Evolutionary conservation across 148 eudicot genomes (phyloP), one percentile per base, ranked within the genome.

Genomic region (Salicornia ramosissima): DNA sequence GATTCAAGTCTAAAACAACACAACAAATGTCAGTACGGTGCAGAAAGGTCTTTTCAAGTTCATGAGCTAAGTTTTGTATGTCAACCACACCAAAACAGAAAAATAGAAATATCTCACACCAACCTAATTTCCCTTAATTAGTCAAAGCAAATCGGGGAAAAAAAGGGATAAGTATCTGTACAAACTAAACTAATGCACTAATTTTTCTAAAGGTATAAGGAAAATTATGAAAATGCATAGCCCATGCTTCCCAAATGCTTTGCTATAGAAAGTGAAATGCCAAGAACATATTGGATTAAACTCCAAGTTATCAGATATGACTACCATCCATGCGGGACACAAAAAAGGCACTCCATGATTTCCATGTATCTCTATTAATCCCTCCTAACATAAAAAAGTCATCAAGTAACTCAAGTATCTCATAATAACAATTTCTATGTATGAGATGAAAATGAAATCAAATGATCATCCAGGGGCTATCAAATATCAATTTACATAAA

Each of bases 1-100:
- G 80, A 63, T 57, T 72, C 75, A 82, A 45, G 55, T 82, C 88
- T 85, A 42, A 30, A 53, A 70, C 51, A 71, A 71, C 46, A 13
- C 28, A 58, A 26, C 1, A 49, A 30, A n/a, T n/a, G n/a, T n/a
- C n/a, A n/a, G n/a, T n/a, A n/a, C n/a, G n/a, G n/a, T n/a, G n/a
- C n/a, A n/a, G n/a, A n/a, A n/a, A n/a, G n/a, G n/a, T n/a, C n/a
- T n/a, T n/a, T n/a, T n/a, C n/a, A n/a, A n/a, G n/a, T n/a, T n/a
- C n/a, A n/a, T n/a, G n/a, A n/a, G n/a, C n/a, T n/a, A n/a, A n/a
- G n/a, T n/a, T n/a, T n/a, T n/a, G n/a, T n/a, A n/a, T n/a, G n/a
- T n/a, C n/a, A n/a, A n/a, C n/a, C n/a, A n/a, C n/a, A n/a, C n/a
- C n/a, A n/a, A n/a, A n/a, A n/a, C n/a, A n/a, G n/a, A n/a, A n/a